Conservation (phyloP, 108 stramenopile species). For the Skeletonema menzelii region DNA sequence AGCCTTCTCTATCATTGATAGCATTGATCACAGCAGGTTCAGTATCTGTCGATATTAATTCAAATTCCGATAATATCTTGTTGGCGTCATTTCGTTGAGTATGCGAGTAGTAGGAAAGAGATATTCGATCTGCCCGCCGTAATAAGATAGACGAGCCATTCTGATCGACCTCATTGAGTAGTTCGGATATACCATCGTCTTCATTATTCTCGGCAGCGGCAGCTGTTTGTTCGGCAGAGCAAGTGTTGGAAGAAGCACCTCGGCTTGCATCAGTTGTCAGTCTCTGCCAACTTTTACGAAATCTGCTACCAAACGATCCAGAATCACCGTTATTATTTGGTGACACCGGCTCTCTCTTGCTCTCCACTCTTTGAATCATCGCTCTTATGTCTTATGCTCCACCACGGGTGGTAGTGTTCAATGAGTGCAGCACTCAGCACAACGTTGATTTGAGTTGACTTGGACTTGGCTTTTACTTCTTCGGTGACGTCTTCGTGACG, state of each 20-base stretch:
- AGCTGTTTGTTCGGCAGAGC: not conserved
- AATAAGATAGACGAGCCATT: conserved; percentile 13
- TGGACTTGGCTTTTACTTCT: no score
- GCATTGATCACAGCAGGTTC: not conserved
- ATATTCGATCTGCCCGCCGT: conserved; percentile 15
- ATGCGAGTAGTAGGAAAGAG: conserved; percentile 2
- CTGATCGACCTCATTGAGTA: conserved; percentile 15
- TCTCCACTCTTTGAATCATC: not conserved
- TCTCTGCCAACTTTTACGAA: not conserved
- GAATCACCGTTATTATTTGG: not conserved
- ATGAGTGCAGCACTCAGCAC: no score
- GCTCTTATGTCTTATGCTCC: no score
- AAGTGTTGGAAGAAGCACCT: not conserved
- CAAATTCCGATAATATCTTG: conserved; percentile 12
- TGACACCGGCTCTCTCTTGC: not conserved
- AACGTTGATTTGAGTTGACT: no score
- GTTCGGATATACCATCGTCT: not conserved
- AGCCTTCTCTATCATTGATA: conserved; percentile 1
- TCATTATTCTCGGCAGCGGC: not conserved
- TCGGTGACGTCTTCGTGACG: no score
- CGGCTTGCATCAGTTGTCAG: not conserved
- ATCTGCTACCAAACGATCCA: not conserved
- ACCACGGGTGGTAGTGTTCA: no score
- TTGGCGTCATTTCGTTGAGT: not conserved
- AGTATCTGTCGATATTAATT: not conserved